These are phyloP conservation scores for Oryza australiensis DNA, from an alignment of 176 grass and related monocot species.

Conservation along the genomic window DNA sequence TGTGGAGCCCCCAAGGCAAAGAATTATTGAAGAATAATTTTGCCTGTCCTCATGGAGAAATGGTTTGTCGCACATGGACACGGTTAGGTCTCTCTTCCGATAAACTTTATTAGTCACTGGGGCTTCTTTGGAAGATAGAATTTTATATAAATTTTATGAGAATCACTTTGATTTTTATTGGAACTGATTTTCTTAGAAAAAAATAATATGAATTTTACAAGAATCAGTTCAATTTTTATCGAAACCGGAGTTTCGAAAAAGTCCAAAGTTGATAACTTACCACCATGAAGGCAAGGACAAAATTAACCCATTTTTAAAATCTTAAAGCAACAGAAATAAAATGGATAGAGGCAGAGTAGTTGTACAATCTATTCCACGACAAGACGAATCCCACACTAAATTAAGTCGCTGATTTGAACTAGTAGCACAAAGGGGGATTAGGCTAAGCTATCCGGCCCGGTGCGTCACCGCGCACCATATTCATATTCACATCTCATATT, in stretches of 20 bases:
- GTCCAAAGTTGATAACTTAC: background rate
- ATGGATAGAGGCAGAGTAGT: background rate
- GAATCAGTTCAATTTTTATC: background rate
- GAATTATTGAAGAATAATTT: conserved; percentile 11
- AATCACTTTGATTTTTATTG: background rate
- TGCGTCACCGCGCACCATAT: background rate
- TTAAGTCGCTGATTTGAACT: background rate
- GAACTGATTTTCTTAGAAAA: no score
- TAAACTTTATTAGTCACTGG: background rate
- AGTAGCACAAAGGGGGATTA: background rate
- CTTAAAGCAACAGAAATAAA: background rate
- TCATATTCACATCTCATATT: background rate
- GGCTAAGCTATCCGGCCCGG: background rate
- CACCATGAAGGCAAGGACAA: background rate
- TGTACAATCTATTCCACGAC: background rate
- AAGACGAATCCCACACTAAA: background rate
- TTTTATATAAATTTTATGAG: no score
- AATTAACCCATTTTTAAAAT: background rate
- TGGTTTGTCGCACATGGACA: background rate
- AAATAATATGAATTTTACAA: no score
- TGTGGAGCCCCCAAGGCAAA: conserved; percentile 8
- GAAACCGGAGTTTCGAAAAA: background rate
- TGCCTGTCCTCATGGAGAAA: background rate
- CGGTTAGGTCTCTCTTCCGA: background rate
- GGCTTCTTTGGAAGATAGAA: no score